These are phyloP conservation scores for Kazachstania bromeliacearum DNA, from an alignment of 805 yeast species.

Conservation along the genomic window DNA sequence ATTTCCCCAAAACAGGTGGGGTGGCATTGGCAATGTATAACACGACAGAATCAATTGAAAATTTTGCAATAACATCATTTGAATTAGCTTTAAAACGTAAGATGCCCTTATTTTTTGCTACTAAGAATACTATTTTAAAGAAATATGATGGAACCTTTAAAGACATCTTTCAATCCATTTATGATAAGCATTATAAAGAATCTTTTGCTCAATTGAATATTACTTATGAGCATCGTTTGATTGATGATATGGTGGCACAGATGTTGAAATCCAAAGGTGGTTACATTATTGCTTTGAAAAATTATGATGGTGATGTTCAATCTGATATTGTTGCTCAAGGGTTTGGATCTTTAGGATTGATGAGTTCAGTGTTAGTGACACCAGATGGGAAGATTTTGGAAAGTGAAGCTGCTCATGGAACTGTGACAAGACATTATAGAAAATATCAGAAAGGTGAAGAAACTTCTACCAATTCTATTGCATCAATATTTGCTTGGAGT, in stretches of 20 bases:
- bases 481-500: constrained; percentile 94
- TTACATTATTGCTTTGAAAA: constrained; percentile 88
- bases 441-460: constrained; percentile 92
- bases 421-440: constrained; percentile 94
- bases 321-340: constrained; percentile 98
- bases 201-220: constrained; percentile 70
- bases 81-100: constrained; percentile 72
- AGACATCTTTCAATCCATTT: constrained; percentile 78
- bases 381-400: constrained; percentile 95
- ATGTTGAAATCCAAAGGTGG: constrained; percentile 95
- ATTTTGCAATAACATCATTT: constrained; percentile 89
- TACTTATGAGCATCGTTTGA: constrained; percentile 92
- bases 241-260: constrained; percentile 98
- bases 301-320: constrained; percentile 96
- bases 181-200: constrained; percentile 55
- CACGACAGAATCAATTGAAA: constrained; percentile 81
- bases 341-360: constrained; percentile 88
- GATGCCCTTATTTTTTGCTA: constrained; percentile 73
- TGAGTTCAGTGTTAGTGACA: constrained; percentile 92
- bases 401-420: constrained; percentile 96
- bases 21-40: constrained; percentile 91
- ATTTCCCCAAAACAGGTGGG: constrained; percentile 42
- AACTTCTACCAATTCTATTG: constrained; percentile 94
- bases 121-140: constrained; percentile 90
- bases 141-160: constrained; percentile 91